Base-by-base conservation (phyloP, 2,329 filamentous ascomycete genomes). In the Penicillium expansum region DNA sequence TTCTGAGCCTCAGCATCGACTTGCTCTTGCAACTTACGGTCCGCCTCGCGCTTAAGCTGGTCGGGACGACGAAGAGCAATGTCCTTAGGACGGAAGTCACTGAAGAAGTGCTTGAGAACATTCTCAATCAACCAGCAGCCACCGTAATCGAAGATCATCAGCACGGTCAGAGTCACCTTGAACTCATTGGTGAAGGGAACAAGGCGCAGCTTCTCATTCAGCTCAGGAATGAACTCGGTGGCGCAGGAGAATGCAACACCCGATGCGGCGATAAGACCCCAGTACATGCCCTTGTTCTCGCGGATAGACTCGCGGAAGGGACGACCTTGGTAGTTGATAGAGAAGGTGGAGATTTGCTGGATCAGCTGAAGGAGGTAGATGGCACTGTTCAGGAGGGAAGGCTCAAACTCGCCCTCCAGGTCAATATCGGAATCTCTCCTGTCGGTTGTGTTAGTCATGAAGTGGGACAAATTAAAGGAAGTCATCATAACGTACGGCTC, bases 211-310 rank as follows among this genome's bases (percentile, higher is more conserved):
- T 91, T 88, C 76, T 93, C 84, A 77, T 97, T 99, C 75, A 99
- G 86, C 72, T 97, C 94, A 2, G 94, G 94, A 48, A 97, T 82
- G 68, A 99, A 91, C 74, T 99, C 94, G 1, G 93, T 95, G 7
- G 92, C 93, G 77, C 93, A 97, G 45, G 89, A 88, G 76, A 99
- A 97, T 6, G 94, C 93, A 30, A 99, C 90, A 41, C 82, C 91
- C 0, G 91, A 91, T 16, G 97, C 93, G 62, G 89, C 89, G 39
- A 99, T 80, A 55, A 99, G 91, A 58, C 94, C 94, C 82, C 90
- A 99, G 80, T 94, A 99, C 94, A 99, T 99, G 73, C 91, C 92
- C 75, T 87, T 89, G 81, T 99, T 99, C 79, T 97, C 94, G 5
- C 89, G 88, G 64, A 99, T 91, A 22, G 89, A 90, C 78, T 99